Percentiles rank a stretch among this genome's conserved stretches.
phyloP scores from a whole-genome alignment of 2,329 filamentous ascomycete species.

The Rutstroemia sp. region DNA sequence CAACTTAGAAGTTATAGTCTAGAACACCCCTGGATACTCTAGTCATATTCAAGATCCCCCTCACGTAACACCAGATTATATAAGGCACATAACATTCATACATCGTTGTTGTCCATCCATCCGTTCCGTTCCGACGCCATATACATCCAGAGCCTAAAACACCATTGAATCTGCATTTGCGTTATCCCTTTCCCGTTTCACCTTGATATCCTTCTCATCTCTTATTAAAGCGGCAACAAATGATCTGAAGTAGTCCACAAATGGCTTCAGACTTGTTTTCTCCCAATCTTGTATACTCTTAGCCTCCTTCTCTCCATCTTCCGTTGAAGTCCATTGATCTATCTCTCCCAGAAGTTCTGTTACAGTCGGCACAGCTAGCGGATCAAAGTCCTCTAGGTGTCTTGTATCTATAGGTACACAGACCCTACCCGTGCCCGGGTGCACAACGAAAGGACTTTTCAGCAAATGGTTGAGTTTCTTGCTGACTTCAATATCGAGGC shows the following conservation, averaged over 20 bases:
- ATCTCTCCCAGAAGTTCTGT: slow-evolving; percentile 77
- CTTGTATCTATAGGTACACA: slow-evolving; percentile 87
- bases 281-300: slow-evolving; percentile 76
- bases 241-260: slow-evolving; percentile 78
- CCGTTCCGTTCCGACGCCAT: neutral
- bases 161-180: slow-evolving; percentile 53
- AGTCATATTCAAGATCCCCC: neutral
- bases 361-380: slow-evolving; percentile 81
- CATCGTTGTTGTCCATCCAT: neutral
- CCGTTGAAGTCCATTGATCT: slow-evolving; percentile 61
- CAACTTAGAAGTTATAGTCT: too few species aligned
- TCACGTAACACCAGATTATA: neutral
- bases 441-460: slow-evolving; percentile 93
- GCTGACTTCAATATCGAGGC: slow-evolving; percentile 92
- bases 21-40: too few species aligned
- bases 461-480: slow-evolving; percentile 98
- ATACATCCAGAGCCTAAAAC: slow-evolving; percentile 38
- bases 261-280: slow-evolving; percentile 91
- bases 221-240: slow-evolving; percentile 76
- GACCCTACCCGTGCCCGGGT: slow-evolving; percentile 87
- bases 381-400: slow-evolving; percentile 75
- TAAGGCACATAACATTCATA: neutral
- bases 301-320: slow-evolving; percentile 35
- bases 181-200: slow-evolving; percentile 44
- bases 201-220: slow-evolving; percentile 54